Evolutionary conservation across 2,329 filamentous ascomycete genomes (phyloP).

Genomic region (Fusarium austroafricanum): DNA sequence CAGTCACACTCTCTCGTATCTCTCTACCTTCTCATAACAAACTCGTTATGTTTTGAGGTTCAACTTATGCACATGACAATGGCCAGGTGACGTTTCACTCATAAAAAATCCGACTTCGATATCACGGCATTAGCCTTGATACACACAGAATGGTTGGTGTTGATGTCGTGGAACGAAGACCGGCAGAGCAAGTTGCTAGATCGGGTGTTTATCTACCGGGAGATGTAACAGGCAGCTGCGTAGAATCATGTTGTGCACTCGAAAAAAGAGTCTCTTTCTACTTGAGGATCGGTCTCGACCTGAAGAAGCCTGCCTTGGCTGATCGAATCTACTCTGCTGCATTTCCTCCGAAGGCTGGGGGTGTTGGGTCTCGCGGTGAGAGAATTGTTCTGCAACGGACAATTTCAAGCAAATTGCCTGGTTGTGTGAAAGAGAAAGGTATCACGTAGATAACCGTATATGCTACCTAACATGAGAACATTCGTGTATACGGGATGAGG

Average conservation of each 20-base stretch:
- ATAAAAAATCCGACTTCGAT: not conserved
- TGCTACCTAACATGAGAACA: not conserved
- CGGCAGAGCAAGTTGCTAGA: constrained; percentile 3
- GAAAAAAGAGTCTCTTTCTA: not conserved
- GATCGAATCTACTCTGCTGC: constrained; percentile 1
- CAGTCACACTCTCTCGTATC: constrained; percentile 25
- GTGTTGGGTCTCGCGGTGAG: not conserved
- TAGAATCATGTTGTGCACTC: constrained; percentile 16
- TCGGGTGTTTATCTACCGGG: constrained; percentile 5
- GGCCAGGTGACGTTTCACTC: constrained; percentile 21
- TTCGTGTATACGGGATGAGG: constrained; percentile 5
- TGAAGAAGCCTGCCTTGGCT: not conserved
- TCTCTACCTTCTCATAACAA: constrained; percentile 26
- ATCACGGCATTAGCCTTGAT: constrained; percentile 2
- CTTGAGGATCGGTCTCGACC: constrained; percentile 15
- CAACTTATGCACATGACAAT: constrained; percentile 25
- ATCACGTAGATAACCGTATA: constrained; percentile 2
- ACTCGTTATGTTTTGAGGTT: constrained; percentile 21
- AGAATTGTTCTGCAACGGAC: not conserved
- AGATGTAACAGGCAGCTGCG: constrained; percentile 6
- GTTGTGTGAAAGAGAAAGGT: not conserved
- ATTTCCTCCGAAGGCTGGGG: constrained; percentile 2
- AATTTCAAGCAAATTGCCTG: not conserved
- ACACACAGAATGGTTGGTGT: constrained; percentile 25
- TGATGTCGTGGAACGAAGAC: constrained; percentile 34